Percentiles rank a stretch among this genome's conserved stretches.
These are phyloP conservation scores for Erodium moschatum DNA, from an alignment of 441 rosid species.

Conservation along the genomic window DNA sequence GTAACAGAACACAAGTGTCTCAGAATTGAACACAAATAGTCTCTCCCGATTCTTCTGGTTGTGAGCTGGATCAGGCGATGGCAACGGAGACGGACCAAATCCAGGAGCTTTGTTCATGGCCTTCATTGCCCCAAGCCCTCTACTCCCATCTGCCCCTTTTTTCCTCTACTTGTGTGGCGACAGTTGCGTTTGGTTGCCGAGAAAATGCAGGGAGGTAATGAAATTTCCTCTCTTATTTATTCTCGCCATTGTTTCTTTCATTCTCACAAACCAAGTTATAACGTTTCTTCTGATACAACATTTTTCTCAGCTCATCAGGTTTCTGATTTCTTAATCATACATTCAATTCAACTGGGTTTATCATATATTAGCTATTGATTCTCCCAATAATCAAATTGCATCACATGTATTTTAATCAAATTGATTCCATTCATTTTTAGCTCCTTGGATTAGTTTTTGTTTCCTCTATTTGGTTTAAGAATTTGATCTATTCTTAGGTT, in stretches of 20 bases:
- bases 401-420: background rate
- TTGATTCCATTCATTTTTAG: background rate
- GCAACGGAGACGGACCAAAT: background rate
- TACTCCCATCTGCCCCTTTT: background rate
- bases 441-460: background rate
- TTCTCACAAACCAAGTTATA: no score
- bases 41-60: background rate
- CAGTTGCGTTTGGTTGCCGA: background rate
- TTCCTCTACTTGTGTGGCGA: background rate
- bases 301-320: background rate
- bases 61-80: background rate
- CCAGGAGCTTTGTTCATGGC: background rate
- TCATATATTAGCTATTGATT: background rate
- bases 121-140: background rate
- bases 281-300: no score
- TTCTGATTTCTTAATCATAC: background rate
- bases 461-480: background rate
- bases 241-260: no score
- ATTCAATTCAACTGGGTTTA: background rate
- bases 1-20: background rate
- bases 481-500: background rate
- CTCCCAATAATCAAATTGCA: background rate
- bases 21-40: background rate
- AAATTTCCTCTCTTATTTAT: background rate
- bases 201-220: background rate